A percentile compares a stretch with the other conserved stretches of the same genome.
These are phyloP conservation scores for Aphanomyces euteiches DNA, from an alignment of 352 stramenopile species.

Conservation along the genomic window DNA sequence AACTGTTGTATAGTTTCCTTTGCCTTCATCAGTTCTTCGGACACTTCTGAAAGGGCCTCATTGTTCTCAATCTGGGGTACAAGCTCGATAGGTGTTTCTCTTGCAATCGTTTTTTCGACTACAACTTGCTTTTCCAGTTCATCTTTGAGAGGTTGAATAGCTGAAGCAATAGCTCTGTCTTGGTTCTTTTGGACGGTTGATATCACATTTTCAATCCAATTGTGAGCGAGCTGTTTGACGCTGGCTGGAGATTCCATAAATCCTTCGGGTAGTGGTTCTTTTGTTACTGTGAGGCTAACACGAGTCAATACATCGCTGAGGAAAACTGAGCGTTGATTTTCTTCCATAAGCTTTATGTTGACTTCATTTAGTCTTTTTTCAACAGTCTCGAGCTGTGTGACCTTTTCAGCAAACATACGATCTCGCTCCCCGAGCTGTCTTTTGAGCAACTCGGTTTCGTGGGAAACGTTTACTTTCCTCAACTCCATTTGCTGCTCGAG, in stretches of 20 bases:
- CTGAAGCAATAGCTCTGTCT: not conserved
- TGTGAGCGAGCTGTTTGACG: not conserved
- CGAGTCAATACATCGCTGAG: not conserved
- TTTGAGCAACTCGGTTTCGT: not conserved
- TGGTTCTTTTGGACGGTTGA: not conserved
- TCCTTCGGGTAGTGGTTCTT: not conserved
- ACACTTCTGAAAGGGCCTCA: not conserved
- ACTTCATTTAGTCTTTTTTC: not conserved
- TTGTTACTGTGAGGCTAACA: not conserved
- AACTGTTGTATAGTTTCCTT: conserved; percentile 6
- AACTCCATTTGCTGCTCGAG: conserved; percentile 4
- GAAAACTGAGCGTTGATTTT: not conserved
- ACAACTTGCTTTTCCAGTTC: conserved; percentile 6
- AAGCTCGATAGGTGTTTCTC: not conserved
- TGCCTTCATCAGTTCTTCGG: not conserved
- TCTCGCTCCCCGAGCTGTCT: not conserved
- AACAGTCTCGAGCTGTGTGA: not conserved
- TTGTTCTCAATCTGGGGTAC: not conserved
- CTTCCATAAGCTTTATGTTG: not conserved
- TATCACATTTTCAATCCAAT: not conserved
- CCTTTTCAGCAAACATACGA: not conserved
- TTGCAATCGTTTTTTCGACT: not conserved
- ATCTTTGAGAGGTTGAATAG: conserved; percentile 3
- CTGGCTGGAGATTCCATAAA: not conserved
- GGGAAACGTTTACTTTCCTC: not conserved